These are phyloP conservation scores for Pyricularia sp. DNA, from an alignment of 2,329 filamentous ascomycete genomes.

Conservation along the genomic window DNA sequence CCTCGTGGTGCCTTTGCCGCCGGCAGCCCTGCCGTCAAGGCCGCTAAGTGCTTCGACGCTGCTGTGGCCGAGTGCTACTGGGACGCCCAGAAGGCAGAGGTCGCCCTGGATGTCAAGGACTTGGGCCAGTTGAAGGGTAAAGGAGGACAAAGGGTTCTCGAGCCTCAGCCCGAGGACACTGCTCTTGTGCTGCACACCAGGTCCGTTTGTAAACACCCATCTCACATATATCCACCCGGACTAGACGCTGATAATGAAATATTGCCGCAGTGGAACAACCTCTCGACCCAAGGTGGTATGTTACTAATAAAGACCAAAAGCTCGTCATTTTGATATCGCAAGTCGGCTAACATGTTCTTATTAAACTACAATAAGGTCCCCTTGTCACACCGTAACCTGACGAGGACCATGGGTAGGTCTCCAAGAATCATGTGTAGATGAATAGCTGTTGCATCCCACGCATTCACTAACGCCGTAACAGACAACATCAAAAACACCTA, in stretches of 20 bases:
- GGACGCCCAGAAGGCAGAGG: conserved; percentile 52
- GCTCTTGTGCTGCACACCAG: conserved; percentile 75
- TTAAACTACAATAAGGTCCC: conserved; percentile 49
- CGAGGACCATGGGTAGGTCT: conserved; percentile 62
- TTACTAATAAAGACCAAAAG: conserved; percentile 8
- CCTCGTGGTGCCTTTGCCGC: conserved; percentile 60
- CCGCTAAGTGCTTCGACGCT: conserved; percentile 68
- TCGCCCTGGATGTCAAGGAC: conserved; percentile 72
- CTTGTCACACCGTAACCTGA: conserved; percentile 72
- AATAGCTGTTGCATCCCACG: conserved; percentile 6
- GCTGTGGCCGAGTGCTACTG: conserved; percentile 85
- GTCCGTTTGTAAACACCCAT: conserved; percentile 15
- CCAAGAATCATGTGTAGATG: background rate
- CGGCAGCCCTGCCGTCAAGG: conserved; percentile 62
- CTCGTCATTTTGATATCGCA: background rate
- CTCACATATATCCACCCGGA: background rate
- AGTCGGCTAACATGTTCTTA: background rate
- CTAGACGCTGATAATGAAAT: conserved; percentile 14
- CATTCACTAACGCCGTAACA: background rate
- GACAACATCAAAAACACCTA: conserved; percentile 46
- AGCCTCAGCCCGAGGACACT: conserved; percentile 63
- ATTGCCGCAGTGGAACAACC: conserved; percentile 55
- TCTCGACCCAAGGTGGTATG: conserved; percentile 73
- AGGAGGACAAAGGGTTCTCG: conserved; percentile 27
- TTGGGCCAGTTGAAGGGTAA: conserved; percentile 51